Percentiles rank a stretch among this genome's conserved stretches.
These are phyloP conservation scores for Acidomyces sp. DNA, from an alignment of 495 filamentous ascomycete genomes.

Conservation along the genomic window DNA sequence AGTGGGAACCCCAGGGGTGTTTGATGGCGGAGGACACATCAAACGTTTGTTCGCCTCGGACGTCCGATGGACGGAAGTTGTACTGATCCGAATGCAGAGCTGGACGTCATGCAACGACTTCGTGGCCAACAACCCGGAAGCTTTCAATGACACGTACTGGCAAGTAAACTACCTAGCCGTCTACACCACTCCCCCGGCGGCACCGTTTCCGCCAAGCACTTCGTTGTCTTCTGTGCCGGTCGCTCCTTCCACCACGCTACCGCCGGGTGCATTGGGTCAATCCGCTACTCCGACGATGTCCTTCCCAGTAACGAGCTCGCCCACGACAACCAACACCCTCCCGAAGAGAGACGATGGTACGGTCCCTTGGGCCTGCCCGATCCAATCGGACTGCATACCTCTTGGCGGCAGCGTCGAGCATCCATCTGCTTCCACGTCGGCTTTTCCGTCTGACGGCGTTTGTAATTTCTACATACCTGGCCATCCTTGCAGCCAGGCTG, in stretches of 20 bases:
- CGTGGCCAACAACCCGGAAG: conserved; percentile 24
- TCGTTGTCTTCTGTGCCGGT: conserved; percentile 11
- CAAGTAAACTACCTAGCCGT: conserved; percentile 26
- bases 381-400: neutral
- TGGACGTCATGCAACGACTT: conserved; percentile 23
- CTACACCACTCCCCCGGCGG: conserved; percentile 12
- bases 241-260: conserved; percentile 2
- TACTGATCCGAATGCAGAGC: conserved; percentile 11
- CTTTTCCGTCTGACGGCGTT: neutral
- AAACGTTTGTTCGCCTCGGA: conserved; percentile 6
- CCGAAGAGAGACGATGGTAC: too few relatives aligned
- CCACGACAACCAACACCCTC: neutral
- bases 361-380: neutral
- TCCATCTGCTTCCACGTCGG: neutral
- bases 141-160: conserved; percentile 27
- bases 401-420: neutral
- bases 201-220: neutral
- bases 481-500: neutral
- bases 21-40: neutral
- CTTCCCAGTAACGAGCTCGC: neutral
- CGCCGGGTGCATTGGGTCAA: conserved; percentile 4
- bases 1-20: conserved; percentile 1
- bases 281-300: conserved; percentile 8
- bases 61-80: conserved; percentile 15
- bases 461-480: neutral